phyloP scores from a whole-genome alignment of 2,329 filamentous ascomycete species.

The Ophiostoma piceae region DNA sequence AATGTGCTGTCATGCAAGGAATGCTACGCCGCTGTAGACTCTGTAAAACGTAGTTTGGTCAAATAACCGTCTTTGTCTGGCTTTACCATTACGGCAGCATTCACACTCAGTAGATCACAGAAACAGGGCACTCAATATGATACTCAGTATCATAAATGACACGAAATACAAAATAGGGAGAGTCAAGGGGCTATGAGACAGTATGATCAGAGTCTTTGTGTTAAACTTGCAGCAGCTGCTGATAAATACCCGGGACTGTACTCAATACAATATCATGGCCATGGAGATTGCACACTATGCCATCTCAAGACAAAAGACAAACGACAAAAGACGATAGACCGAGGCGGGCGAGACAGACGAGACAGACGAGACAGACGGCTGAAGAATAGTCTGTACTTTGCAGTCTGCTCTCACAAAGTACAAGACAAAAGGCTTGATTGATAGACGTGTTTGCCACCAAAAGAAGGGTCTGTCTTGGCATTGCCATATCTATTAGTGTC shows the following conservation, averaged over 20 bases:
- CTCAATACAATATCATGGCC: background rate
- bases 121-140: too few relatives aligned
- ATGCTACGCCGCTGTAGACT: background rate
- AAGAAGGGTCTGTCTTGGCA: background rate
- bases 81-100: too few relatives aligned
- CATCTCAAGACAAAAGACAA: background rate
- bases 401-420: too few relatives aligned
- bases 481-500: background rate
- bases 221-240: too few relatives aligned
- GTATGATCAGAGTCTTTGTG: background rate
- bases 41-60: too few relatives aligned
- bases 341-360: background rate
- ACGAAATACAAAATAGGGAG: background rate
- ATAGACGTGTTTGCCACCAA: background rate
- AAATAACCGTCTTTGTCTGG: too few relatives aligned
- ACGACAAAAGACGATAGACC: too few relatives aligned
- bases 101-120: too few relatives aligned
- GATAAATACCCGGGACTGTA: too few relatives aligned
- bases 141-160: background rate
- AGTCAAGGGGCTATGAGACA: conserved; percentile 2
- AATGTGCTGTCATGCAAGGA: background rate
- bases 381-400: background rate
- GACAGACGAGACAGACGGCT: background rate
- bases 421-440: background rate
- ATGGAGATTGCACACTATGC: background rate